These are phyloP conservation scores for Sicyos edulis DNA, from an alignment of 306 rosid genomes.

Conservation along the genomic window DNA sequence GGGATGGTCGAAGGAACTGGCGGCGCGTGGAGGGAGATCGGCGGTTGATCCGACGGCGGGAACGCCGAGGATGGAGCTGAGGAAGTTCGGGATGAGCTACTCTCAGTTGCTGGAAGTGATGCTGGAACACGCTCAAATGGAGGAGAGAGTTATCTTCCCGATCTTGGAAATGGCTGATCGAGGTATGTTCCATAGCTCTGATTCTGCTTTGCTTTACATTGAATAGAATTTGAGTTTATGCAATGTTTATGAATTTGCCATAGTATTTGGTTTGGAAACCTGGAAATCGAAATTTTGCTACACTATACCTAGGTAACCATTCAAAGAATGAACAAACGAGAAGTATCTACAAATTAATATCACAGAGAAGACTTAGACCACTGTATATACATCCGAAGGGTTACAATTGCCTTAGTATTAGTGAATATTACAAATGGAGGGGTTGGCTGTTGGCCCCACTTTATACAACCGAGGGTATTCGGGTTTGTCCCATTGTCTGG, in stretches of 20 bases:
- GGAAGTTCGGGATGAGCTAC: conserved; percentile 64
- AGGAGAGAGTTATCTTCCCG: conserved; percentile 72
- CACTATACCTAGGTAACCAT: too few species aligned
- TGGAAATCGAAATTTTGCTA: too few species aligned
- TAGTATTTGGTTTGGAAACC: neutral
- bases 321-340: too few species aligned
- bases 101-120: conserved; percentile 65
- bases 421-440: too few species aligned
- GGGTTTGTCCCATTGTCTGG: too few species aligned
- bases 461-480: too few species aligned
- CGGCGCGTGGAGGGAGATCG: conserved; percentile 59
- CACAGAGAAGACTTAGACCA: too few species aligned
- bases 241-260: neutral
- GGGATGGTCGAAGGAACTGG: conserved; percentile 72
- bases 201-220: neutral
- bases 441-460: too few species aligned
- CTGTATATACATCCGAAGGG: too few species aligned
- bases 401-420: too few species aligned
- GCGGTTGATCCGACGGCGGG: conserved; percentile 60
- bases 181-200: conserved; percentile 31
- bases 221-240: neutral
- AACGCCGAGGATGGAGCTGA: conserved; percentile 68
- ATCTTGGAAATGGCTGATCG: conserved; percentile 66
- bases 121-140: conserved; percentile 91
- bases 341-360: too few species aligned